phyloP scores from a whole-genome alignment of 371 early-diverging fungal species.

The Phascolomyces articulosus region DNA sequence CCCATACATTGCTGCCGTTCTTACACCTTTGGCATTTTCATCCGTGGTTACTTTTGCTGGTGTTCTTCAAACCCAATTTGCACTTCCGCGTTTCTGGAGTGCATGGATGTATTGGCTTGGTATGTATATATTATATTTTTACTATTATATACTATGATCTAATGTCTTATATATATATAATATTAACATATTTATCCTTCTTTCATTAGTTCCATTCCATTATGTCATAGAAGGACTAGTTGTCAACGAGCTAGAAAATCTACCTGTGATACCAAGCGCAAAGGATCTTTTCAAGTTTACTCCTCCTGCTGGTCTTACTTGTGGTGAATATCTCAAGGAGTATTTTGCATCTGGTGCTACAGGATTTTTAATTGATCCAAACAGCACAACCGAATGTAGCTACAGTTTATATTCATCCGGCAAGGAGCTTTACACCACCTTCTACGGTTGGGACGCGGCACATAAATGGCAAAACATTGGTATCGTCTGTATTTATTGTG shows the following conservation, averaged over 20 bases:
- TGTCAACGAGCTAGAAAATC: conserved; percentile 59
- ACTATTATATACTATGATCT: background rate
- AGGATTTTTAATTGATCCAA: conserved; percentile 57
- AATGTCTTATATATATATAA: background rate
- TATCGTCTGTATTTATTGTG: conserved; percentile 52
- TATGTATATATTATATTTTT: conserved; percentile 26
- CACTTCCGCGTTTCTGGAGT: conserved; percentile 73
- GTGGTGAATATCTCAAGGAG: conserved; percentile 50
- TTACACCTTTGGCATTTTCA: conserved; percentile 64
- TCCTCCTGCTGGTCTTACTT: conserved; percentile 61
- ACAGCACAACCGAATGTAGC: conserved; percentile 45
- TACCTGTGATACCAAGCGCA: conserved; percentile 44
- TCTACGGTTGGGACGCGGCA: conserved; percentile 55
- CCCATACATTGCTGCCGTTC: conserved; percentile 57
- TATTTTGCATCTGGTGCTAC: conserved; percentile 40
- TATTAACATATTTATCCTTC: background rate
- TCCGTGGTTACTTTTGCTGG: conserved; percentile 64
- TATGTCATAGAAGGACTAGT: conserved; percentile 71
- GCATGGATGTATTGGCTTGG: conserved; percentile 68
- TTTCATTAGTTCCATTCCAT: conserved; percentile 59
- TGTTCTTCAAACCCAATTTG: conserved; percentile 55
- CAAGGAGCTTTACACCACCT: conserved; percentile 44
- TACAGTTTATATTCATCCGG: conserved; percentile 62
- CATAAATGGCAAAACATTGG: conserved; percentile 72
- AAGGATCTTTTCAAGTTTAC: conserved; percentile 50